A percentile compares a stretch with the other conserved stretches of the same genome.
These are phyloP conservation scores for Astrephomene gubernaculifera DNA, from an alignment of 139 green algal genomes.

Conservation along the genomic window DNA sequence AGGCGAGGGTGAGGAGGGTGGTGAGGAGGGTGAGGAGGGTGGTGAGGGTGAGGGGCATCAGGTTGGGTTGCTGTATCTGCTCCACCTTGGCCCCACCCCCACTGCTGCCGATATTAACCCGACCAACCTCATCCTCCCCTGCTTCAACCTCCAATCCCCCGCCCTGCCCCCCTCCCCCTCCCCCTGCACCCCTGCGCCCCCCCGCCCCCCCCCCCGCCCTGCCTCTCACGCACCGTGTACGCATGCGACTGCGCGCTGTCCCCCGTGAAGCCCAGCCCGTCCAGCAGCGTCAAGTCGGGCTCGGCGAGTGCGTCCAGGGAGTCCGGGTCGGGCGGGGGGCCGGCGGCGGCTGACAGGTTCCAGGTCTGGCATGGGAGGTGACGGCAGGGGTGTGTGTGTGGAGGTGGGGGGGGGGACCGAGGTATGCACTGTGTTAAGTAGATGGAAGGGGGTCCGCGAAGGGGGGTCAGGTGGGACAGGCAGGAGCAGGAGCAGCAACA, in stretches of 20 bases:
- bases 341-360: background rate
- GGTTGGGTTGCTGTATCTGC: background rate
- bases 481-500: too few species aligned
- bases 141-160: background rate
- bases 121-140: background rate
- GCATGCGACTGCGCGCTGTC: conserved; percentile 22
- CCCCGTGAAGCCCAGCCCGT: conserved; percentile 10
- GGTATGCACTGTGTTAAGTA: background rate
- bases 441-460: background rate
- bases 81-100: background rate
- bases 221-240: conserved; percentile 10
- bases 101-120: background rate
- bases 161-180: background rate
- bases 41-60: background rate
- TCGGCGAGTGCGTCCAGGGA: conserved; percentile 12
- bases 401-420: too few species aligned
- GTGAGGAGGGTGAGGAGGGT: background rate
- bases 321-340: conserved; percentile 30
- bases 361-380: background rate
- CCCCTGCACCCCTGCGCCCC: background rate
- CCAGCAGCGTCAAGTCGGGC: background rate
- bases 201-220: background rate
- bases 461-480: too few species aligned
- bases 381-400: background rate
- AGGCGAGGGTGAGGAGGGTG: background rate